Evolutionary conservation across 1,284 basidiomycete genomes (phyloP).

Genomic region (Cutaneotrichosporon cutaneum): DNA sequence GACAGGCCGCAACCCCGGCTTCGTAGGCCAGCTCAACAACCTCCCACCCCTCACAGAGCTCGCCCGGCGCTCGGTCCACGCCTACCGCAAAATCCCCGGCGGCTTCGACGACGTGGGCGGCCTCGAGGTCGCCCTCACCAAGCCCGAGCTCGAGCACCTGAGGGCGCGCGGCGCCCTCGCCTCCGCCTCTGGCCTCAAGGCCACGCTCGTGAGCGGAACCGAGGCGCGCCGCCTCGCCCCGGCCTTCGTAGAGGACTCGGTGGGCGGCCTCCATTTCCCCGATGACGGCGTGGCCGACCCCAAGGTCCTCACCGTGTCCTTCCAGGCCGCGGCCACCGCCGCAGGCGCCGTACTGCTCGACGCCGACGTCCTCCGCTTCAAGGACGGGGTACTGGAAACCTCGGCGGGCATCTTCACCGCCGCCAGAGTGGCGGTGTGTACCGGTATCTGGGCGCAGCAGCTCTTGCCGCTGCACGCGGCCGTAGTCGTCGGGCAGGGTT

Average conservation of each 20-base stretch:
- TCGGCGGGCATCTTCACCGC: neutral
- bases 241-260: slow-evolving; percentile 19
- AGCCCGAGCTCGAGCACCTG: neutral
- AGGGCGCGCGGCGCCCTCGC: neutral
- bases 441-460: slow-evolving; percentile 32
- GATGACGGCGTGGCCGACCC: slow-evolving; percentile 31
- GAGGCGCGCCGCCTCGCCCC: slow-evolving; percentile 16
- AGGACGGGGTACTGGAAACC: neutral
- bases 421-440: slow-evolving; percentile 20
- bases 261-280: slow-evolving; percentile 17
- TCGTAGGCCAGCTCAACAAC: slow-evolving; percentile 32
- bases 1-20: slow-evolving; percentile 36
- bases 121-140: slow-evolving; percentile 20
- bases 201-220: neutral
- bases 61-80: slow-evolving; percentile 23
- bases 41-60: slow-evolving; percentile 29
- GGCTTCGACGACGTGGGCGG: slow-evolving; percentile 30
- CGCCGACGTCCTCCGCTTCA: neutral
- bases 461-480: slow-evolving; percentile 18
- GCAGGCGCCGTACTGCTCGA: slow-evolving; percentile 21
- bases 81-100: slow-evolving; percentile 21
- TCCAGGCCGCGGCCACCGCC: slow-evolving; percentile 17
- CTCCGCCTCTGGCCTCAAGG: neutral
- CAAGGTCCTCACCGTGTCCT: slow-evolving; percentile 13
- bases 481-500: slow-evolving; percentile 32